Conservation (phyloP, 306 rosid genomes). For the Dicorynia guianensis region DNA sequence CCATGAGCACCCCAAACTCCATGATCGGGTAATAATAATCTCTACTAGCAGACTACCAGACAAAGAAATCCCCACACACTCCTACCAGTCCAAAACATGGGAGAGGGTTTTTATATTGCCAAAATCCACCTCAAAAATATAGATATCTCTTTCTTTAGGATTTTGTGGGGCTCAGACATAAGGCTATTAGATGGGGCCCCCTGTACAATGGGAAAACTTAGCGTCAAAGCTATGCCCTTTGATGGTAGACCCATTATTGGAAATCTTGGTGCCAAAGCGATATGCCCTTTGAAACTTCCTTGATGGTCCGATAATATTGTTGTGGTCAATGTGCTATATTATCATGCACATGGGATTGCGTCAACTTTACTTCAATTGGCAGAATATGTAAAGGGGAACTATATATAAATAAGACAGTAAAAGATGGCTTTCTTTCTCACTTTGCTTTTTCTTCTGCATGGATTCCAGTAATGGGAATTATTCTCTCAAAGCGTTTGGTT, state of each 20-base stretch:
- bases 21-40: conserved; percentile 70
- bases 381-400: conserved; percentile 46
- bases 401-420: conserved; percentile 52
- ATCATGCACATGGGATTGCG: conserved; percentile 50
- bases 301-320: conserved; percentile 43
- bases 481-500: conserved; percentile 47
- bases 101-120: conserved; percentile 35
- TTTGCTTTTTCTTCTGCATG: conserved; percentile 52
- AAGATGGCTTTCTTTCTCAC: conserved; percentile 63
- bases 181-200: conserved; percentile 52
- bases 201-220: conserved; percentile 62
- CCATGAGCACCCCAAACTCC: conserved; percentile 59
- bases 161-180: conserved; percentile 75
- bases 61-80: conserved; percentile 57
- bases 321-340: conserved; percentile 39
- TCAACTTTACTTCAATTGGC: conserved; percentile 58
- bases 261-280: conserved; percentile 63
- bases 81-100: conserved; percentile 52
- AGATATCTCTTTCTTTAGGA: conserved; percentile 73
- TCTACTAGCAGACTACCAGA: conserved; percentile 40
- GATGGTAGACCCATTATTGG: conserved; percentile 60
- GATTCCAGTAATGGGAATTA: conserved; percentile 60
- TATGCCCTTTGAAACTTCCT: conserved; percentile 66
- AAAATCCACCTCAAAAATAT: conserved; percentile 26
- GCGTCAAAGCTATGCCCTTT: conserved; percentile 60